Evolutionary conservation across 2,329 filamentous ascomycete species (phyloP), one percentile per base, ranked within the genome.

Genomic region (Parascedosporium putredinis): DNA sequence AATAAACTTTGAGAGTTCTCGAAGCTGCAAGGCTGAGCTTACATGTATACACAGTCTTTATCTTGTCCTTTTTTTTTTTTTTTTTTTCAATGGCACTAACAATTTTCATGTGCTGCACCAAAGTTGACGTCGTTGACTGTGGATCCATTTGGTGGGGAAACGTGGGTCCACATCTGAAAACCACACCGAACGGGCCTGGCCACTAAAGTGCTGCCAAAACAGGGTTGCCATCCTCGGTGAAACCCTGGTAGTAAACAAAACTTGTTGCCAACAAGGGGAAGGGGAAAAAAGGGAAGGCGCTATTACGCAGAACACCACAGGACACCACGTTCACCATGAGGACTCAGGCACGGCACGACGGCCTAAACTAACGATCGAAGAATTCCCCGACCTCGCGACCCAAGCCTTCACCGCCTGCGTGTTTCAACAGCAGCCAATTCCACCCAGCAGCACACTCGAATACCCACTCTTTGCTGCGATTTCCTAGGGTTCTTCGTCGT

Each of bases 241-340:
- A 42, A 42, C 38, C 38, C 38, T 42, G 38, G 38, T 20, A 42
- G 23, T 42, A 42, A 42, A 42, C 38, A 42, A 42, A 42, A 42
- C 10, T 16, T 42, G 16, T 42, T 14, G 38, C n/a, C n/a, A n/a
- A n/a, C n/a, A n/a, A n/a, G n/a, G n/a, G n/a, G n/a, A n/a, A n/a
- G n/a, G n/a, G n/a, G n/a, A n/a, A 20, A 42, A 20, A 42, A 16
- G 12, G 20, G 16, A 22, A 42, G 38, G 10, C n/a, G 23, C 16
- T 20, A 22, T 10, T 42, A 31, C 27, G 27, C 12, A 31, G 12
- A 31, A 6, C 27, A 12, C 27, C 27, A 31, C 5, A 20, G 12
- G 23, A 10, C 38, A 20, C 23, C 38, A 10, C 16, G 38, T 42
- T 42, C 10, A n/a, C n/a, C n/a, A n/a, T n/a, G n/a, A n/a, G n/a